These are phyloP conservation scores for Microthlaspi erraticum DNA, from an alignment of 345 rosid species.

Conservation along the genomic window DNA sequence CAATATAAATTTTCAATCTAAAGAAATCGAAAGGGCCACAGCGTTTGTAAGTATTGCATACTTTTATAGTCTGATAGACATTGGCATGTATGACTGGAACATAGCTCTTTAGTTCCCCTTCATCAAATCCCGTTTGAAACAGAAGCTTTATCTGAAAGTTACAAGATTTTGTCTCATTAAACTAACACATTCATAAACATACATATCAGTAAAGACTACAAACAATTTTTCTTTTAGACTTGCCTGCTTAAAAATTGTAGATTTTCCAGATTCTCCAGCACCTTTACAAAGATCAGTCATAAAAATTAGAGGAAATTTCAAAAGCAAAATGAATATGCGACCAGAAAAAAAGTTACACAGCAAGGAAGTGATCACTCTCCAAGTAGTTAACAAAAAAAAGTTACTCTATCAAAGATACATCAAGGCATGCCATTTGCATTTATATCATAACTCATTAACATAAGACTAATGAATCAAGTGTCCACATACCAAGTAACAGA, in stretches of 20 bases:
- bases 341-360: background rate
- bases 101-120: constrained; percentile 84
- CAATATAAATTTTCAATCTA: background rate
- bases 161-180: background rate
- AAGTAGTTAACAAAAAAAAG: too few species aligned
- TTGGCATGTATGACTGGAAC: constrained; percentile 95
- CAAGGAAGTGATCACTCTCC: background rate
- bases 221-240: constrained; percentile 21
- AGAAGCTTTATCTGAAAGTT: constrained; percentile 83
- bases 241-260: constrained; percentile 99
- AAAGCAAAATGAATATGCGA: background rate
- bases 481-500: constrained; percentile 77
- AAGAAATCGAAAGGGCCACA: constrained; percentile 40
- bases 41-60: constrained; percentile 68
- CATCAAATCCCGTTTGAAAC: constrained; percentile 97
- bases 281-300: constrained; percentile 50
- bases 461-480: constrained; percentile 22
- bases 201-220: constrained; percentile 4
- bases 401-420: constrained; percentile 5
- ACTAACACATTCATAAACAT: background rate
- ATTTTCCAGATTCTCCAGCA: constrained; percentile 99
- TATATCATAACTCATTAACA: constrained; percentile 3
- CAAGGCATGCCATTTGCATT: background rate
- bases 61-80: constrained; percentile 98
- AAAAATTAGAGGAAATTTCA: background rate